Evolutionary conservation across 768 basidiomycete species (phyloP), one percentile per base, ranked within the genome.

Genomic region (Suillus occidentalis): DNA sequence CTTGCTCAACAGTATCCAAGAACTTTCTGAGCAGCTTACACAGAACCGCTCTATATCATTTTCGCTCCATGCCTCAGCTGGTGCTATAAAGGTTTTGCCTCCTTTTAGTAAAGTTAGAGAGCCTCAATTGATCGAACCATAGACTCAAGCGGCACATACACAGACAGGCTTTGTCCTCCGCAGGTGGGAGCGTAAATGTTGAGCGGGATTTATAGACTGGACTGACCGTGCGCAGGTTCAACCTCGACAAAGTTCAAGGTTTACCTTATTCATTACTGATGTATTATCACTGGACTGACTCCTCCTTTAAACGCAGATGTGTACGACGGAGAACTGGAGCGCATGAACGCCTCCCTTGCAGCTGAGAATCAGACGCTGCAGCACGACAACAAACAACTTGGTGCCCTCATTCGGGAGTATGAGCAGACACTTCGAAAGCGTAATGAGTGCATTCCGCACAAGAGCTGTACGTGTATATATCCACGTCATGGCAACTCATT

Each of bases 371-470:
- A 91, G 69, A 78, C 80, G 7, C 80, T 99, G 50, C 87, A 92
- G 71, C 87, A 97, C 70, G 97, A 99, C 79, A 99, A 99, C 82
- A 97, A 97, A 74, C 97, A 99, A 70, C 83, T 99, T 39, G 92
- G 90, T 68, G 80, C 84, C 6, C 81, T 99, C 61, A 89, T 99
- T 71, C 95, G 95, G 71, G 97, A 99, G 75, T 99, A 97, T 72
- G 97, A 99, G 75, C 91, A 94, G 72, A 98, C 97, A 0, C 80
- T 99, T 99, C 39, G 97, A 99, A 77, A 92, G 85, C 8, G 87
- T 99, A 52, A 99, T 99, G 97, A 86, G 89, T 83, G 72, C 78
- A 36, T 99, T 99, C 78, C 84, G 97, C 63, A 91, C 88, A 64
- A 87, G 93, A 56, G 97, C 97, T 39, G 97, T 98, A 75, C 65